phyloP scores from a whole-genome alignment of 176 grass and related monocot genomes.

The Chloris gayana region DNA sequence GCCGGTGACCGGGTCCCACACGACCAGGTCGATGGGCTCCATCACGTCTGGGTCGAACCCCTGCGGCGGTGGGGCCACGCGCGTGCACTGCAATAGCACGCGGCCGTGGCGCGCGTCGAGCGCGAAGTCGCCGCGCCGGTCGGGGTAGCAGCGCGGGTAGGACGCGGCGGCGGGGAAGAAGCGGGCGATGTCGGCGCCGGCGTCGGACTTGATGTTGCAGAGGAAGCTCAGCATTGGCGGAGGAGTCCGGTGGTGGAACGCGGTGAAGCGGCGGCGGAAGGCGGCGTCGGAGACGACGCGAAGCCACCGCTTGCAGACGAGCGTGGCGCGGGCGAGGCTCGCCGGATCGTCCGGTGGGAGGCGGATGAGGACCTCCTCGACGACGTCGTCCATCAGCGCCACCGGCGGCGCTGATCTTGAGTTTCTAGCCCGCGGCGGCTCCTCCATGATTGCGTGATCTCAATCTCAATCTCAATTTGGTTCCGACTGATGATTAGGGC shows the following conservation, averaged over 20 bases:
- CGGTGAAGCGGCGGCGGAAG: slow-evolving; percentile 18
- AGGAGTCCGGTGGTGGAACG: slow-evolving; percentile 17
- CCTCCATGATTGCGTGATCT: too few species aligned
- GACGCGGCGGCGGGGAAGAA: background rate
- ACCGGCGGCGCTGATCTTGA: background rate
- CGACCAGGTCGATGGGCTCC: too few species aligned
- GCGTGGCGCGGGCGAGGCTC: slow-evolving; percentile 2
- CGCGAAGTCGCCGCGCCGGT: background rate
- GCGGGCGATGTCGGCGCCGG: background rate
- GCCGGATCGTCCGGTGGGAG: slow-evolving; percentile 10
- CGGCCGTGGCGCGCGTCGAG: slow-evolving; percentile 1
- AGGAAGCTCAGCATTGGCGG: slow-evolving; percentile 27
- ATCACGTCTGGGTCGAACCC: too few species aligned
- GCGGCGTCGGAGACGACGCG: background rate
- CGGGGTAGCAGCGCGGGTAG: background rate
- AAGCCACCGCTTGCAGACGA: slow-evolving; percentile 25
- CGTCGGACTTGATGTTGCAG: too few species aligned
- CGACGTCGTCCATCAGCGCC: slow-evolving; percentile 1
- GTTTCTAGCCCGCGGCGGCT: too few species aligned
- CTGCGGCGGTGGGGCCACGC: too few species aligned
- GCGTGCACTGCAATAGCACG: background rate
- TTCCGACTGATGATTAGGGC: too few species aligned
- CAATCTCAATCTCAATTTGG: too few species aligned
- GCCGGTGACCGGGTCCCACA: background rate
- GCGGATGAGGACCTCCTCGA: slow-evolving; percentile 31